Conservation (phyloP, 2,329 filamentous ascomycete species). For the Penicillium sp. region DNA sequence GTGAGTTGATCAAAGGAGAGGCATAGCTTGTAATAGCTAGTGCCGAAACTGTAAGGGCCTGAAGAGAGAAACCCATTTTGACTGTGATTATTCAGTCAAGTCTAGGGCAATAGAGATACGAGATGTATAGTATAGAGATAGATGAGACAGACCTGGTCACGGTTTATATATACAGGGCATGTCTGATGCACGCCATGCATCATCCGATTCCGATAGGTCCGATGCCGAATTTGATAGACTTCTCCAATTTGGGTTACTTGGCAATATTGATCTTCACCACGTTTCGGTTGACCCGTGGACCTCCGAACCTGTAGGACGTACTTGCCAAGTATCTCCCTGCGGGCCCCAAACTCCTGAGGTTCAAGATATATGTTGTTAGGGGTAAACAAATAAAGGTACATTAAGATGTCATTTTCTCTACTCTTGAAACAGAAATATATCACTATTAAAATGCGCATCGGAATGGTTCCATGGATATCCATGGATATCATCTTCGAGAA, state of each 20-base stretch:
- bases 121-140: neutral
- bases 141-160: neutral
- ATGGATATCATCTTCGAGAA: neutral
- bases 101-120: neutral
- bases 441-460: too few species aligned
- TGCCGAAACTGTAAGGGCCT: conserved; percentile 15
- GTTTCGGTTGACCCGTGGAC: neutral
- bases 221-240: neutral
- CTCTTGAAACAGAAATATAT: neutral
- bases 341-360: neutral
- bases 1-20: conserved; percentile 22
- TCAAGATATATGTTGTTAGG: neutral
- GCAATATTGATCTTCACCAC: neutral
- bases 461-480: neutral
- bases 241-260: conserved; percentile 1
- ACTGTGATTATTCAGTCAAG: neutral
- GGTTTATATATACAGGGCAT: neutral
- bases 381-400: neutral
- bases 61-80: conserved; percentile 18
- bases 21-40: conserved; percentile 19
- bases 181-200: neutral
- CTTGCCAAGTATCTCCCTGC: neutral
- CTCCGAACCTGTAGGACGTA: neutral
- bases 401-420: neutral
- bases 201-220: neutral